Evolutionary conservation across 805 yeast genomes (phyloP), one percentile per base, ranked within the genome.

Genomic region (Saccharomycopsis guyanensis): DNA sequence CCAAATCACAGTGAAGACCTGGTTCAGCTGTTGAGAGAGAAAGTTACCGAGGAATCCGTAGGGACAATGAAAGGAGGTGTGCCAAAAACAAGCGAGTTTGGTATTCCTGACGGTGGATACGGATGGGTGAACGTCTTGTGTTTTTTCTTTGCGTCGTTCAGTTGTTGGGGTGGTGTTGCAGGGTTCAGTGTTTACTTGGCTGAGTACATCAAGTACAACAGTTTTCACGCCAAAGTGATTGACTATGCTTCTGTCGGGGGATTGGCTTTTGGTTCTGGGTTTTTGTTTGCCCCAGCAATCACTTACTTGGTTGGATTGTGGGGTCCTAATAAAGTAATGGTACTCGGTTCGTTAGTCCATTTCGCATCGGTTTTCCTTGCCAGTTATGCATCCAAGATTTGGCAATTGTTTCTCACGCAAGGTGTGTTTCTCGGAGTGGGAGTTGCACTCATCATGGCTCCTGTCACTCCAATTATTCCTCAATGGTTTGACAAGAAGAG

Each of bases 211-310:
- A 65, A 69, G 27, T 49, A 66, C 38, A 56, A 70, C 47, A 60
- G 66, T 2, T 78, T 75, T 49, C 78, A 75, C 4, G 75, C 76
- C 1, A 54, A 61, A 4, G 71, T 69, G 45, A 58, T 74, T 25
- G 79, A 75, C 51, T 78, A 68, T 57, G 77, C 79, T 35, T 64
- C 70, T 3, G 66, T 78, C 46, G 83, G 83, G 12, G 83, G 83
- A 2, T 57, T 78, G 12, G 71, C 80, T 0, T 73, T 76, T 56
- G 80, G 80, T 3, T 55, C 70, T 1, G 80, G 81, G 0, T 53
- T 76, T 15, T 49, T 62, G 0, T 65, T 71, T 47, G 68, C 76
- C 1, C 82, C 83, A 0, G 35, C 73, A 1, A 65, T 75, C 29
- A 74, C 72, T 43, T 72, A 57, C 53, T 47, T 66, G 12, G 70